Percentiles rank a stretch among this genome's conserved stretches.
phyloP scores from a whole-genome alignment of 1,139 yeast species.

The Citeromyces hawaiiensis region DNA sequence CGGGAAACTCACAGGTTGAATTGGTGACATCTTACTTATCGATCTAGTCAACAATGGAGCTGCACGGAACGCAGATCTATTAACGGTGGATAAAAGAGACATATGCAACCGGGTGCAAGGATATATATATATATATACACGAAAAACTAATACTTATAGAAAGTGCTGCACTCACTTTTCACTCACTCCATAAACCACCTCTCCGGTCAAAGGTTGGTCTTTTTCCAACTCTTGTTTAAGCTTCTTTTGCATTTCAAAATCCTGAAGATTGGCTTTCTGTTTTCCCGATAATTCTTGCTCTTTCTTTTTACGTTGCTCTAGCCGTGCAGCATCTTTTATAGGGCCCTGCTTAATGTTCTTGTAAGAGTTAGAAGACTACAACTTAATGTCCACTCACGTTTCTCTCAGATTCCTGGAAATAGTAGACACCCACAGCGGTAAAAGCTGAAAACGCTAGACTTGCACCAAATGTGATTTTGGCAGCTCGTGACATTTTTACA shows the following conservation, averaged over 20 bases:
- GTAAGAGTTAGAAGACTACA: background rate
- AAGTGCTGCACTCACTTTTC: conserved; percentile 5
- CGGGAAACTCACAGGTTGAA: background rate
- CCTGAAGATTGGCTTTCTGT: conserved; percentile 47
- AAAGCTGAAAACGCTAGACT: conserved; percentile 11
- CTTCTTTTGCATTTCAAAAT: conserved; percentile 63
- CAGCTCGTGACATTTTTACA: conserved; percentile 17
- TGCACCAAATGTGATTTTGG: conserved; percentile 16
- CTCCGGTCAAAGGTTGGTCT: conserved; percentile 54
- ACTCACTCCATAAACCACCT: conserved; percentile 14
- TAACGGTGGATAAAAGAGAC: background rate
- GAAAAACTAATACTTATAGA: too few species aligned
- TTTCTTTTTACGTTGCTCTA: conserved; percentile 12
- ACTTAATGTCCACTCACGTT: conserved; percentile 14
- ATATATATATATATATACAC: too few species aligned
- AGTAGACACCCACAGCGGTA: conserved; percentile 17
- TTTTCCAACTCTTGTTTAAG: conserved; percentile 49
- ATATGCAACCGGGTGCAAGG: background rate
- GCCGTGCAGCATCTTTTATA: conserved; percentile 17
- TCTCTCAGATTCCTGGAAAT: conserved; percentile 17
- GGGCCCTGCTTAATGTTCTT: conserved; percentile 20
- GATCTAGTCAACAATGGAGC: background rate
- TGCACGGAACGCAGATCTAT: background rate
- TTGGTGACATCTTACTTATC: background rate
- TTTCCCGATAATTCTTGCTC: conserved; percentile 18